These are phyloP conservation scores for Penicillium griseofulvum DNA, from an alignment of 2,329 filamentous ascomycete species.

Conservation along the genomic window DNA sequence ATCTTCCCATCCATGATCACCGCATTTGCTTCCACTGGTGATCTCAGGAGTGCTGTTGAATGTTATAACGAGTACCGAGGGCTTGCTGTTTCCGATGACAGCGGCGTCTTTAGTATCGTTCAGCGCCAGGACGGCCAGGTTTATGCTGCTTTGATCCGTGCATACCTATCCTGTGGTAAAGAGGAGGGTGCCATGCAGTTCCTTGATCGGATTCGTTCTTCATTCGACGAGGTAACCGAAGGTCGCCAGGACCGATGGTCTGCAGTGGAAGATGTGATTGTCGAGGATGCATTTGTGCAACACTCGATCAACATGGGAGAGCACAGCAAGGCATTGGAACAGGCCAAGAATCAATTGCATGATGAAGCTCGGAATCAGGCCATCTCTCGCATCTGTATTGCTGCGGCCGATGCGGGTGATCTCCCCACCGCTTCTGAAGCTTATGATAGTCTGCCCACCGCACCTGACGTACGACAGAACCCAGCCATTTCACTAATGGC, in stretches of 20 bases:
- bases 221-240: slow-evolving; percentile 47
- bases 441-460: slow-evolving; percentile 58
- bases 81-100: slow-evolving; percentile 80
- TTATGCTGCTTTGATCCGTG: slow-evolving; percentile 87
- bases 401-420: slow-evolving; percentile 77
- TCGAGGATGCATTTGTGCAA: slow-evolving; percentile 73
- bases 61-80: slow-evolving; percentile 94
- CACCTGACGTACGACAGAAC: slow-evolving; percentile 50
- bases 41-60: slow-evolving; percentile 83
- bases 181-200: slow-evolving; percentile 80
- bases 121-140: slow-evolving; percentile 77
- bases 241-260: slow-evolving; percentile 57
- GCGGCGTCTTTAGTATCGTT: slow-evolving; percentile 65
- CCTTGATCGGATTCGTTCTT: slow-evolving; percentile 71
- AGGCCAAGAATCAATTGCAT: slow-evolving; percentile 63
- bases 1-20: slow-evolving; percentile 93
- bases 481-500: slow-evolving; percentile 80
- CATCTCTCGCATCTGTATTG: slow-evolving; percentile 70
- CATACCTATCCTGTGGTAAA: slow-evolving; percentile 80
- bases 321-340: slow-evolving; percentile 69
- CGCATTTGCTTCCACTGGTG: slow-evolving; percentile 79
- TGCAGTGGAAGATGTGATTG: slow-evolving; percentile 68
- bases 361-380: slow-evolving; percentile 58
- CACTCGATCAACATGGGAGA: slow-evolving; percentile 69
- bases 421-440: slow-evolving; percentile 65